Conservation (phyloP, 2,329 filamentous ascomycete genomes). For the Metarhizium brunneum region DNA sequence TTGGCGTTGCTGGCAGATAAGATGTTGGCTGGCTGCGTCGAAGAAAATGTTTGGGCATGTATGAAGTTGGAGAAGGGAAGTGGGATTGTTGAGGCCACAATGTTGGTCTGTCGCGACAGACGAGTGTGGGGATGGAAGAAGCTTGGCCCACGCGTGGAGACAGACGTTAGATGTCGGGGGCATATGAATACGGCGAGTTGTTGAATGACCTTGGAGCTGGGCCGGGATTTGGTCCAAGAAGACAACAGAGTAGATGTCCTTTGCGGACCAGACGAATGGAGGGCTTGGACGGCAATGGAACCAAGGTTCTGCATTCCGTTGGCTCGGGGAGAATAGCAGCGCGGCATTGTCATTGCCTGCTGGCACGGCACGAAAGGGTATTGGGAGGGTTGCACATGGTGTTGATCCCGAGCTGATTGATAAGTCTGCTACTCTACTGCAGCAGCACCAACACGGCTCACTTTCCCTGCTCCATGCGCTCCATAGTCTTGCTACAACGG, state of each 20-base stretch:
- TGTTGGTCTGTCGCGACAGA: not conserved
- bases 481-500: too few species aligned
- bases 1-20: not conserved
- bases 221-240: not conserved
- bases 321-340: not conserved
- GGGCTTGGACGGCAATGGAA: not conserved
- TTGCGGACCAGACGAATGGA: not conserved
- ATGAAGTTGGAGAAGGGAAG: not conserved
- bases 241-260: not conserved
- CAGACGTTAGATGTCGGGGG: not conserved
- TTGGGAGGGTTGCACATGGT: not conserved
- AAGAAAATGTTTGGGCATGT: not conserved
- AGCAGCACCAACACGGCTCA: not conserved
- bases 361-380: not conserved
- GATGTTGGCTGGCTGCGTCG: not conserved
- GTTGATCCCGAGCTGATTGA: not conserved
- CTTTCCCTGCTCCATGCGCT: too few species aligned
- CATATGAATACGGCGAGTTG: not conserved
- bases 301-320: not conserved
- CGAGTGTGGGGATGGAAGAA: not conserved
- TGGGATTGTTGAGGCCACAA: not conserved
- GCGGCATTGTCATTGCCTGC: not conserved
- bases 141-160: conserved; percentile 1
- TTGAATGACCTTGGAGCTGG: not conserved
- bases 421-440: not conserved